These are phyloP conservation scores for Mortierella antarctica DNA, from an alignment of 192 early-diverging fungal genomes.

Conservation along the genomic window DNA sequence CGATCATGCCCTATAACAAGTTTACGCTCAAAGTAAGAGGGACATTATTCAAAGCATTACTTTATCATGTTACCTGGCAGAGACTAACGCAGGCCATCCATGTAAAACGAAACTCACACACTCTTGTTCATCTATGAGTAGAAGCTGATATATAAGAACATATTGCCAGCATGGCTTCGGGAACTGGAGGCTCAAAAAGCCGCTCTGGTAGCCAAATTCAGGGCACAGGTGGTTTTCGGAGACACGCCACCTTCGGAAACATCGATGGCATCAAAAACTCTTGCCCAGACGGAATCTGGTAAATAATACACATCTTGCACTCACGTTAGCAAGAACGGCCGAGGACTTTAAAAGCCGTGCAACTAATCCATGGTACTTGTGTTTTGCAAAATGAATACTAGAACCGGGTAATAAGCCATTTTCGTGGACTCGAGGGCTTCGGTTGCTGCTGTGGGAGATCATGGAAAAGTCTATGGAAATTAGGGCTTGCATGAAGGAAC, in stretches of 20 bases:
- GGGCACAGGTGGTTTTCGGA: not conserved
- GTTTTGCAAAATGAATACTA: no score
- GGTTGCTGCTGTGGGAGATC: slow-evolving; percentile 15
- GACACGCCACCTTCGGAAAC: not conserved
- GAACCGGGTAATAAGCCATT: not conserved
- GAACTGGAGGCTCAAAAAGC: slow-evolving; percentile 5
- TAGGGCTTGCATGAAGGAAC: not conserved
- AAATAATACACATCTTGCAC: no score
- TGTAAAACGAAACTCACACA: not conserved
- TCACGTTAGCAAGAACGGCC: not conserved
- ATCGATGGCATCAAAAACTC: not conserved
- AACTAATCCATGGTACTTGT: not conserved
- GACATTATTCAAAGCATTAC: not conserved
- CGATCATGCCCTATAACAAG: slow-evolving; percentile 13
- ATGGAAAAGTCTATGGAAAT: slow-evolving; percentile 20
- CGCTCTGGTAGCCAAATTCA: not conserved
- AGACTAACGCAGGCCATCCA: not conserved
- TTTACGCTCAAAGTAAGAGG: slow-evolving; percentile 19
- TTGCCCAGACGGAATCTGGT: no score
- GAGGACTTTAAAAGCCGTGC: no score
- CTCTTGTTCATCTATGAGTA: not conserved
- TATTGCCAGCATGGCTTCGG: slow-evolving; percentile 14
- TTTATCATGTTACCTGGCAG: not conserved
- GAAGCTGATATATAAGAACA: slow-evolving; percentile 24
- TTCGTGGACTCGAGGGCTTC: slow-evolving; percentile 5